phyloP scores from a whole-genome alignment of 2,329 filamentous ascomycete species.

The Cercospora sesami region DNA sequence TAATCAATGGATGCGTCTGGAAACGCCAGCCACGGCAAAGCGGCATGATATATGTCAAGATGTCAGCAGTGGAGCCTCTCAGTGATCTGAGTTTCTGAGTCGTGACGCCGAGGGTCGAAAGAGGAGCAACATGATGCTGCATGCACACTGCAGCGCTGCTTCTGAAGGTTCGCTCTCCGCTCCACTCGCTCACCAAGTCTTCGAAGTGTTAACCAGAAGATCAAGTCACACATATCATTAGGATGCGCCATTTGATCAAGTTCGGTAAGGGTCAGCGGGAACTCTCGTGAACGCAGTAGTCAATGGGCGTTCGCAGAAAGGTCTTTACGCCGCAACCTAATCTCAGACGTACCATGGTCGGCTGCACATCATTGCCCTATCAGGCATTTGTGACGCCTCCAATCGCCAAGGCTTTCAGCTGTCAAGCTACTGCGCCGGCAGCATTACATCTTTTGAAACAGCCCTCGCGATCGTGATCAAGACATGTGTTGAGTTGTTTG shows the following conservation, averaged over 20 bases:
- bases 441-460: background rate
- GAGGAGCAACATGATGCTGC: background rate
- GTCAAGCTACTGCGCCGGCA: background rate
- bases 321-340: background rate
- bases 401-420: constrained; percentile 3
- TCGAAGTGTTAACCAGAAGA: background rate
- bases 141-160: background rate
- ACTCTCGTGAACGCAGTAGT: background rate
- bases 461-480: background rate
- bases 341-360: constrained; percentile 5
- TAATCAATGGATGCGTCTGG: constrained; percentile 2
- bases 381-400: constrained; percentile 3
- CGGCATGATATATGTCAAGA: constrained; percentile 12
- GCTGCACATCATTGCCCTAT: constrained; percentile 2
- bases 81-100: background rate
- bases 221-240: background rate
- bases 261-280: constrained; percentile 2
- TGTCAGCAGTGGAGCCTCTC: background rate
- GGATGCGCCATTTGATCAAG: background rate
- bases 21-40: background rate
- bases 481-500: background rate
- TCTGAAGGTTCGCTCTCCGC: background rate
- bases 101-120: background rate
- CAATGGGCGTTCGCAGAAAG: constrained; percentile 1
- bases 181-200: background rate